Base-by-base conservation (phyloP, 2,329 filamentous ascomycete genomes). In the Botrytis byssoidea region DNA sequence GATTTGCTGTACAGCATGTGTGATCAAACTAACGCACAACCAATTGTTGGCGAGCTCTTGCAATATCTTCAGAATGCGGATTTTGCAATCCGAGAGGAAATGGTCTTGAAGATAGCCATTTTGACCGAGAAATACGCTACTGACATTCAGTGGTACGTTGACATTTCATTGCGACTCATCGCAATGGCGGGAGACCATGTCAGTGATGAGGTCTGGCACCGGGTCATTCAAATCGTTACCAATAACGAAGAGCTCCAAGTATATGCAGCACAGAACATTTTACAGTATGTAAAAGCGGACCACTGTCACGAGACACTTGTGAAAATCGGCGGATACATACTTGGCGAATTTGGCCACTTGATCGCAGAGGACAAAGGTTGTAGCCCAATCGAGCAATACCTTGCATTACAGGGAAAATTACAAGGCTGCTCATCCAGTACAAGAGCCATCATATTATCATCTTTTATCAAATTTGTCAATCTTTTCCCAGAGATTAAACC, bases 1-100 rank as follows among this genome's bases (percentile, higher is more conserved):
- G 97, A 99, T 83, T 85, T 99, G 73, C 88, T 99, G 48, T 99
- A 99, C 88, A 99, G 96, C 89, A 99, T 99, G 96, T 99, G 97
- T 82, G 96, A 99, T 83, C 89, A 93, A 48, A 91, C 91, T n/a
- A 99, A 99, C 83, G 94, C 96, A 12, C 92, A 93, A 77, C 91
- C 93, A 16, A 97, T 99, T 77, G 96, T 99, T 57, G 92, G 93
- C 74, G 96, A 99, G 84, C 90, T 99, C 69, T 85, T 99, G 71
- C 93, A 95, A 78, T 98, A 98, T 82, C 88, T 99, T 14, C 95
- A 98, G 80, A 97, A 94, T 73, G 96, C 96, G 66, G 96, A 99
- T 83, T 99, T 97, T 82, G 95, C 95, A 8, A 98, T 99, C 79
- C 90, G 97, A 76, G 97, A 99, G 84, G 96, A 99, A 83, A 99